A percentile compares a stretch with the other conserved stretches of the same genome.
These are phyloP conservation scores for Suillus spraguei DNA, from an alignment of 768 basidiomycete species.

Conservation along the genomic window DNA sequence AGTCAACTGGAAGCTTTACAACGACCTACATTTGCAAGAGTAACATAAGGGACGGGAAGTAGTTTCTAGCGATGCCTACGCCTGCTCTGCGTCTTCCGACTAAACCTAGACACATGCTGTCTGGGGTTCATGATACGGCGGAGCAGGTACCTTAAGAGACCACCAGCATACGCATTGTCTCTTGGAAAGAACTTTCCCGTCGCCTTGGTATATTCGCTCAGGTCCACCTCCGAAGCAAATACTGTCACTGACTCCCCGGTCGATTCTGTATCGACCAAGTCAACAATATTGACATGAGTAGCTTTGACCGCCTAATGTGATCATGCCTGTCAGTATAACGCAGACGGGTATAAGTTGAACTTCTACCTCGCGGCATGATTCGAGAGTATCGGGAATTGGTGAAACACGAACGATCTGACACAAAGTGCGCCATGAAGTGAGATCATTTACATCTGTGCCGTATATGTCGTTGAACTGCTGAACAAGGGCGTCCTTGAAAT, in stretches of 20 bases:
- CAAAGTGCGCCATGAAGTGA: conserved; percentile 24
- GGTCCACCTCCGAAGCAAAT: conserved; percentile 25
- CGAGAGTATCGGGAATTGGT: conserved; percentile 18
- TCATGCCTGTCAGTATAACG: neutral
- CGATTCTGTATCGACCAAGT: conserved; percentile 27
- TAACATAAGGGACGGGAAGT: neutral
- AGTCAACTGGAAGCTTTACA: neutral
- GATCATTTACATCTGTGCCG: conserved; percentile 19
- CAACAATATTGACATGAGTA: conserved; percentile 34
- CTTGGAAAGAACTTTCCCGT: conserved; percentile 30
- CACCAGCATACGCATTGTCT: conserved; percentile 28
- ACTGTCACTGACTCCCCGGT: conserved; percentile 17
- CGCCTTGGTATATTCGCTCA: conserved; percentile 25
- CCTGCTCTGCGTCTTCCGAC: neutral
- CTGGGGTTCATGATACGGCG: conserved; percentile 24
- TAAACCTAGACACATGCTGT: neutral
- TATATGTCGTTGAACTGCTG: conserved; percentile 28
- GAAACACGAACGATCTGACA: conserved; percentile 20
- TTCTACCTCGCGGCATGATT: conserved; percentile 23
- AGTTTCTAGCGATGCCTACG: neutral
- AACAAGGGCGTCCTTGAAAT: conserved; percentile 25
- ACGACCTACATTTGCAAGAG: neutral
- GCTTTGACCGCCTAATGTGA: conserved; percentile 23
- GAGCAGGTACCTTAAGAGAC: conserved; percentile 32
- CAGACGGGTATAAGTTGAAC: neutral